Conservation (phyloP, 75 land plant species). For the Chamaecyparis obtusa region DNA sequence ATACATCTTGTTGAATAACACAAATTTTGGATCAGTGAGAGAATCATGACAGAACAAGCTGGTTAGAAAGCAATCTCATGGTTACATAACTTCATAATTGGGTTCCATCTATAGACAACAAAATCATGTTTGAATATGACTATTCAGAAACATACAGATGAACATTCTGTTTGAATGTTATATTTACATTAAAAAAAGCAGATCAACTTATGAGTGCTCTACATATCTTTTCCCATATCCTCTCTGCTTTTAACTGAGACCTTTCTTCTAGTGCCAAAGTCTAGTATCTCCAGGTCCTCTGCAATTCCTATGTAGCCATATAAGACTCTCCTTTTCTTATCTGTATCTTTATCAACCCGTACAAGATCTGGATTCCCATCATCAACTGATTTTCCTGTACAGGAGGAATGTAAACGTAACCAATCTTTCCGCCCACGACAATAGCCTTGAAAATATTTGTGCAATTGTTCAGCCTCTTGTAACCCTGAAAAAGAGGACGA, state of each 20-base stretch:
- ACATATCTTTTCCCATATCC: constrained; percentile 22
- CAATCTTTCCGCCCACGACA: constrained; percentile 58
- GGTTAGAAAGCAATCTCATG: background rate
- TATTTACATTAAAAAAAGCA: background rate
- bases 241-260: constrained; percentile 42
- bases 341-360: background rate
- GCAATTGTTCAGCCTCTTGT: constrained; percentile 46
- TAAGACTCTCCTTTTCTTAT: constrained; percentile 1
- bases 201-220: background rate
- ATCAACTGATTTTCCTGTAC: background rate
- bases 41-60: background rate
- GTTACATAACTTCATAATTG: background rate
- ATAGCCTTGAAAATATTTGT: constrained; percentile 47
- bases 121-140: background rate
- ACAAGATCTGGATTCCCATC: background rate
- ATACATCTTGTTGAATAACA: background rate
- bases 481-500: constrained; percentile 39
- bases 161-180: background rate
- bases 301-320: constrained; percentile 51
- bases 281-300: constrained; percentile 48
- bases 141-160: background rate
- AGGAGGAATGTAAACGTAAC: constrained; percentile 21
- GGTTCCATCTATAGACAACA: background rate
- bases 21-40: background rate
- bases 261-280: constrained; percentile 21